Evolutionary conservation across 2,329 filamentous ascomycete species (phyloP), one percentile per base, ranked within the genome.

Genomic region (Balansia obtecta): DNA sequence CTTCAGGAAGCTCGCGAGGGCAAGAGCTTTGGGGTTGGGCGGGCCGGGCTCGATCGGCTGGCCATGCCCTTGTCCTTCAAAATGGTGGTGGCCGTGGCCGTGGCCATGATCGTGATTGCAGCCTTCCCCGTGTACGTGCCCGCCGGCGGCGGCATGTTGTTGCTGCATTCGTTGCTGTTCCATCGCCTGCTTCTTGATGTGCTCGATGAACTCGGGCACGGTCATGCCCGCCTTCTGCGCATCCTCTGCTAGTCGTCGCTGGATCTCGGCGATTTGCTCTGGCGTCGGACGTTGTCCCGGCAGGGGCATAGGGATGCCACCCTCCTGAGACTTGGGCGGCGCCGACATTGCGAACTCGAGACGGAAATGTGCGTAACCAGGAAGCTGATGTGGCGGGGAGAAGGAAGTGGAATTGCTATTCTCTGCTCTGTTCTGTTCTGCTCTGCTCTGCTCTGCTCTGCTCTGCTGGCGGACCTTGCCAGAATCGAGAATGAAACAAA

Each of bases 1-100:
- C 58, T 83, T 82, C 53, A 98, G 72, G 70, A 95, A 98, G 62
- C 88, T 85, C 57, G 93, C 94, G 50, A 98, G 78, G 9, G 90
- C 89, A 44, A 97, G 71, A 18, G 89, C 90, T 61, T 89, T 82
- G 39, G 91, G 91, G 60, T 95, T 93, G 5, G 91, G 88, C 22
- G 91, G 88, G 1, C 86, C 86, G 4, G 85, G 85, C 16, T 76
- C 73, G 54, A 90, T 87, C 38, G 84, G 82, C 61, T 86, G 81
- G 20, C 75, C 71, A 60, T 81, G 76, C 46, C 73, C 72, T 57
- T 71, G 70, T 37, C 55, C 61, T 55, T 52, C 55, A 48, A 61
- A 58, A 46, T 40, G 51, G 50, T 48, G 48, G 45, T 60, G 59
- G 20, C 54, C 58, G 37, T 60, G 59, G 20, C 54, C 58, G 37